A percentile compares a stretch with the other conserved stretches of the same genome.
These are phyloP conservation scores for Peronospora farinosa DNA, from an alignment of 352 stramenopile genomes.

Conservation along the genomic window DNA sequence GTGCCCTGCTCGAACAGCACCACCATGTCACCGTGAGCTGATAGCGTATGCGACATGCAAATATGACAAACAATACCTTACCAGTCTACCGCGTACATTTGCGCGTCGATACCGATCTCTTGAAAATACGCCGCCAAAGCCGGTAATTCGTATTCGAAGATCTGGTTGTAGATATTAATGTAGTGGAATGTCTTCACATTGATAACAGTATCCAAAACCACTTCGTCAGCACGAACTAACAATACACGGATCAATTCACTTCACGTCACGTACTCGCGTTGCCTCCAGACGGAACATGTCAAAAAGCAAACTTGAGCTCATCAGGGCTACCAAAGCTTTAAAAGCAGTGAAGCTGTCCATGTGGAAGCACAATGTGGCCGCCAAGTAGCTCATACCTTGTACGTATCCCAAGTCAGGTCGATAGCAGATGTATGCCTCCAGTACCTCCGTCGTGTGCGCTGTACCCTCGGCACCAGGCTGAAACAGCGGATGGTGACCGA, in stretches of 20 bases:
- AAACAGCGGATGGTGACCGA: slow-evolving; percentile 76
- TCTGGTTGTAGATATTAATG: slow-evolving; percentile 67
- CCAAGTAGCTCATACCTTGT: slow-evolving; percentile 86
- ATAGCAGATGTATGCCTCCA: slow-evolving; percentile 85
- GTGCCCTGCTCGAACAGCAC: slow-evolving; percentile 36
- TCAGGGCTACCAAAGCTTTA: slow-evolving; percentile 72
- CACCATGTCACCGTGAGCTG: slow-evolving; percentile 1
- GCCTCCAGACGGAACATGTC: slow-evolving; percentile 84
- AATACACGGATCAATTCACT: slow-evolving; percentile 1
- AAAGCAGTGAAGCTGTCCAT: slow-evolving; percentile 87
- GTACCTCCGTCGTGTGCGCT: slow-evolving; percentile 65
- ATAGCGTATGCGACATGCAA: not conserved
- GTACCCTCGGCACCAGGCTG: slow-evolving; percentile 65
- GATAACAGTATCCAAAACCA: slow-evolving; percentile 5
- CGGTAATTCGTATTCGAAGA: slow-evolving; percentile 77
- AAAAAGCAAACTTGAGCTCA: slow-evolving; percentile 82
- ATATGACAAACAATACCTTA: slow-evolving; percentile 18
- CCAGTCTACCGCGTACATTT: slow-evolving; percentile 87
- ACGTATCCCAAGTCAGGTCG: slow-evolving; percentile 80
- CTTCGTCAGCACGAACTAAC: slow-evolving; percentile 1
- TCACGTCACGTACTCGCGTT: slow-evolving; percentile 48
- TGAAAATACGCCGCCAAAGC: slow-evolving; percentile 58
- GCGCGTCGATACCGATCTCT: slow-evolving; percentile 63
- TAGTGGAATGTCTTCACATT: slow-evolving; percentile 76
- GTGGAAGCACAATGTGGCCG: slow-evolving; percentile 75